A percentile compares a stretch with the other conserved stretches of the same genome.
Conservation (phyloP, 148 eudicot genomes). For the Arbutus unedo region DNA sequence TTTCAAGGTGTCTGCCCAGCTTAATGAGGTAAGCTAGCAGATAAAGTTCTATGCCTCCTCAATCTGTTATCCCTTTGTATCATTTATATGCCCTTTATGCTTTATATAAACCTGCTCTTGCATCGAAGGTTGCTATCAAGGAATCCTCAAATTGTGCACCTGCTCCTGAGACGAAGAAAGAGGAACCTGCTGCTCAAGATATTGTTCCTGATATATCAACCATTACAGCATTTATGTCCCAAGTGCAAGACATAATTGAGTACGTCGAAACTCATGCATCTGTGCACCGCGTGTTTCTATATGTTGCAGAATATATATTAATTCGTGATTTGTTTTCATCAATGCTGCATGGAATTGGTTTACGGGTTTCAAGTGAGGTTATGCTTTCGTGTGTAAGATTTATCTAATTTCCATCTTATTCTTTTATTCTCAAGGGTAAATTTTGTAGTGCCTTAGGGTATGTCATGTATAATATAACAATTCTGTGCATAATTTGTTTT, state of each 20-base stretch:
- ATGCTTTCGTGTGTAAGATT: not conserved
- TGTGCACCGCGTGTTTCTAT: not conserved
- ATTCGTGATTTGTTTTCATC: too few species aligned
- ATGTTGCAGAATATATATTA: not conserved
- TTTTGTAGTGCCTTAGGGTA: not conserved
- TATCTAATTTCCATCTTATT: not conserved
- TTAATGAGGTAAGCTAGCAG: slow-evolving; percentile 32
- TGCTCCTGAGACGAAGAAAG: slow-evolving; percentile 21
- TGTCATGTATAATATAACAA: not conserved
- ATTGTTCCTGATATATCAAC: slow-evolving; percentile 39
- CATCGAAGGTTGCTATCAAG: slow-evolving; percentile 28
- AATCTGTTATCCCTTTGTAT: not conserved
- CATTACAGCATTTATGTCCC: slow-evolving; percentile 44
- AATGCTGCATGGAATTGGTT: too few species aligned
- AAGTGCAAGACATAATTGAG: slow-evolving; percentile 48
- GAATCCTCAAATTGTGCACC: slow-evolving; percentile 34
- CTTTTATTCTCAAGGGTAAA: not conserved
- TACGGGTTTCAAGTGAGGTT: too few species aligned
- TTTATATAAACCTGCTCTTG: slow-evolving; percentile 15
- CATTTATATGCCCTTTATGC: slow-evolving; percentile 8
- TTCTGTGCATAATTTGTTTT: not conserved
- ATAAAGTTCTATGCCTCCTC: not conserved
- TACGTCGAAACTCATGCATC: slow-evolving; percentile 20
- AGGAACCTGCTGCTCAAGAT: slow-evolving; percentile 15
- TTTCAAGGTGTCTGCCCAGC: slow-evolving; percentile 42